A percentile compares a stretch with the other conserved stretches of the same genome.
Evolutionary conservation across 1,139 yeast species (phyloP).

Genomic region (Sugiyamaella sp.): DNA sequence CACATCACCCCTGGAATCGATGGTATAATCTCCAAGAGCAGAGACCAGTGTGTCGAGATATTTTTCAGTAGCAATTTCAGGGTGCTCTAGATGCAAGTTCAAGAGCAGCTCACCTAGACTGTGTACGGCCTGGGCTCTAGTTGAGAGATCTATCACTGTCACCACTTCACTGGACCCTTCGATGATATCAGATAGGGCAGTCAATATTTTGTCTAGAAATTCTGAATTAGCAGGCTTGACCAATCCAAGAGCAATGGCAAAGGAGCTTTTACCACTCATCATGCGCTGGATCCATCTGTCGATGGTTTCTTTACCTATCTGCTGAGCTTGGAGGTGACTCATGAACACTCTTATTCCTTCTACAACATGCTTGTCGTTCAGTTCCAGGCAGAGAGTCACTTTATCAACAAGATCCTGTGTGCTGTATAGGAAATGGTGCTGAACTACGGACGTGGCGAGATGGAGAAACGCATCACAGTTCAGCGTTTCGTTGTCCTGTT

Average conservation of each 20-base stretch:
- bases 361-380: slow-evolving; percentile 4
- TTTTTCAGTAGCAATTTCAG: neutral
- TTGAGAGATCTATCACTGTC: slow-evolving; percentile 15
- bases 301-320: neutral
- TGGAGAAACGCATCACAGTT: slow-evolving; percentile 32
- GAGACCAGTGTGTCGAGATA: slow-evolving; percentile 23
- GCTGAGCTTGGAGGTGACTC: neutral
- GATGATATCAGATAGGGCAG: slow-evolving; percentile 2
- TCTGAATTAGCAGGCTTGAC: neutral
- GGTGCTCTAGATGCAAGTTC: neutral
- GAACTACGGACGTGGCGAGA: slow-evolving; percentile 16
- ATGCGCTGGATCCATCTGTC: slow-evolving; percentile 25
- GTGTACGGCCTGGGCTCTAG: slow-evolving; percentile 24
- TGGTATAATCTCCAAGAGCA: slow-evolving; percentile 42
- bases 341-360: slow-evolving; percentile 4
- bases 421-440: neutral
- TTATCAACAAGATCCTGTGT: neutral
- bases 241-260: slow-evolving; percentile 25
- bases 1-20: slow-evolving; percentile 46
- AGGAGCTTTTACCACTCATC: slow-evolving; percentile 22
- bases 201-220: neutral
- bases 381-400: slow-evolving; percentile 8
- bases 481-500: slow-evolving; percentile 26
- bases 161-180: slow-evolving; percentile 6
- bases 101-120: slow-evolving; percentile 19